Evolutionary conservation across 441 rosid species (phyloP).

Genomic region (Codiaeum variegatum): DNA sequence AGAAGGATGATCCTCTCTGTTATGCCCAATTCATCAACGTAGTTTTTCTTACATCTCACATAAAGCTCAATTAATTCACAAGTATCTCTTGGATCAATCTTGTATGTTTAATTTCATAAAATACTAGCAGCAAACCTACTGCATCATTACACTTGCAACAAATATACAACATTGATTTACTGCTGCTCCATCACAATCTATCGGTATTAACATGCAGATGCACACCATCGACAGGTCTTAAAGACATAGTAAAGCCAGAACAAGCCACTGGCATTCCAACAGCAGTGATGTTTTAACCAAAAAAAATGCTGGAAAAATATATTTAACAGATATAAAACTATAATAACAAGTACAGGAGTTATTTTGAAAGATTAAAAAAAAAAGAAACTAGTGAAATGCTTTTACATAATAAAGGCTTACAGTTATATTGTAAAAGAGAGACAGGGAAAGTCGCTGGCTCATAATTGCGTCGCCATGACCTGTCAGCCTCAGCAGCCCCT

Average conservation of each 20-base stretch:
- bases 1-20: background rate
- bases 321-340: background rate
- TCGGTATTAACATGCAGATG: background rate
- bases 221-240: background rate
- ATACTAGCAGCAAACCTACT: background rate
- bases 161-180: background rate
- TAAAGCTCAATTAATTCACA: background rate
- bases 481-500: constrained; percentile 76
- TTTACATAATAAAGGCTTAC: constrained; percentile 44
- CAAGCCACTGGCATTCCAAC: background rate
- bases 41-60: background rate
- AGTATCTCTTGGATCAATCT: background rate
- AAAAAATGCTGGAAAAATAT: background rate
- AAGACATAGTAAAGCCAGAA: constrained; percentile 3
- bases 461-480: constrained; percentile 91
- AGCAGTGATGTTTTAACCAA: background rate
- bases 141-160: background rate
- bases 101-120: background rate
- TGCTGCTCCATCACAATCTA: background rate
- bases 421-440: constrained; percentile 91
- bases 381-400: constrained; percentile 17
- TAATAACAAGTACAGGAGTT: constrained; percentile 12
- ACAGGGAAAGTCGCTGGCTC: constrained; percentile 91
- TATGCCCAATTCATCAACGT: background rate
- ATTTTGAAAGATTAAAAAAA: background rate